These are phyloP conservation scores for Castanea sativa DNA, from an alignment of 306 rosid genomes.

Conservation along the genomic window DNA sequence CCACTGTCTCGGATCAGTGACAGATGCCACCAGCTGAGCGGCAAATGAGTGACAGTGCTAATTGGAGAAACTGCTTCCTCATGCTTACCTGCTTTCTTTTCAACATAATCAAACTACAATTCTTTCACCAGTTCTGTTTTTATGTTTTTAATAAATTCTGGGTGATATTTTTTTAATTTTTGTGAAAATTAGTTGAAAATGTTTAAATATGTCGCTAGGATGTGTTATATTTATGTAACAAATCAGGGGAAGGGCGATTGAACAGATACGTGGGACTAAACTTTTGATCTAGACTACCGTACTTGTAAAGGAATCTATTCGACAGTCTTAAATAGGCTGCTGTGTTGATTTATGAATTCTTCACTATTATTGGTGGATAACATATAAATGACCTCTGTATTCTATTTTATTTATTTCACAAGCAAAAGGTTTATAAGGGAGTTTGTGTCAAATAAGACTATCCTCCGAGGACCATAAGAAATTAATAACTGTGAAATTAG, in stretches of 20 bases:
- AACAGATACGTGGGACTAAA: not conserved
- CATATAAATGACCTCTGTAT: too few species aligned
- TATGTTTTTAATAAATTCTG: not conserved
- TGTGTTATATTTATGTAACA: not conserved
- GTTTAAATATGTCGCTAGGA: too few species aligned
- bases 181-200: not conserved
- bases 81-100: slow-evolving; percentile 22
- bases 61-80: slow-evolving; percentile 32
- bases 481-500: too few species aligned
- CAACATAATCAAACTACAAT: slow-evolving; percentile 10
- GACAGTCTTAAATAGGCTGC: not conserved
- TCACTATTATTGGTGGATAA: not conserved
- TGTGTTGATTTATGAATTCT: not conserved
- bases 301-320: not conserved
- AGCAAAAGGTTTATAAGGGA: too few species aligned
- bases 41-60: slow-evolving; percentile 6
- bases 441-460: too few species aligned
- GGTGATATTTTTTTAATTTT: not conserved
- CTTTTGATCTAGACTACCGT: not conserved
- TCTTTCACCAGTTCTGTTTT: slow-evolving; percentile 1
- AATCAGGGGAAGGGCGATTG: not conserved
- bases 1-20: slow-evolving; percentile 51
- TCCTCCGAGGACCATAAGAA: too few species aligned
- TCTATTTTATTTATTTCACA: too few species aligned
- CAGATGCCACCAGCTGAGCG: slow-evolving; percentile 21